A percentile compares a stretch with the other conserved stretches of the same genome.
These are phyloP conservation scores for Malus hybrid DNA, from an alignment of 331 rosid genomes.

Conservation along the genomic window DNA sequence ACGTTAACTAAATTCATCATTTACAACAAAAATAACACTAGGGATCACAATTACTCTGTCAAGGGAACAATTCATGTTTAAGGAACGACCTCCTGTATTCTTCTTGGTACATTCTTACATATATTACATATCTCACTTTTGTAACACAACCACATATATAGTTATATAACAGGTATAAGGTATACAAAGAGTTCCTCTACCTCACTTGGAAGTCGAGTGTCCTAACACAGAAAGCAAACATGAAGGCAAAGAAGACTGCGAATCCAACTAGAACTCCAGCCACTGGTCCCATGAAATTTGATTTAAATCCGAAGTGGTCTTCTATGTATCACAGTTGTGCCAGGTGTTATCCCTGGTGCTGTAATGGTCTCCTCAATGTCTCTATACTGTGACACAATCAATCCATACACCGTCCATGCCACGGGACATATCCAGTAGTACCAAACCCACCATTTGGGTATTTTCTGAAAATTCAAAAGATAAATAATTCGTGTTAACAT, in stretches of 20 bases:
- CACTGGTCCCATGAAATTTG: constrained; percentile 72
- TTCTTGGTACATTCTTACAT: neutral
- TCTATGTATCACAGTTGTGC: constrained; percentile 25
- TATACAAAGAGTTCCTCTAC: constrained; percentile 16
- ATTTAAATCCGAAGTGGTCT: constrained; percentile 45
- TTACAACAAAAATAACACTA: neutral
- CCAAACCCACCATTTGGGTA: constrained; percentile 97
- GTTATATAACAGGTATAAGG: neutral
- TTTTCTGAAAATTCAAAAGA: constrained; percentile 56
- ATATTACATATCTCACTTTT: neutral
- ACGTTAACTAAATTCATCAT: neutral
- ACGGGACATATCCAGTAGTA: constrained; percentile 86
- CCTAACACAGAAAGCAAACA: constrained; percentile 65
- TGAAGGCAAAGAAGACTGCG: constrained; percentile 65
- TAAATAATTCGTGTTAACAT: neutral
- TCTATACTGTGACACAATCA: constrained; percentile 82
- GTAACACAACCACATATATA: neutral
- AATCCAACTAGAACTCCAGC: constrained; percentile 70
- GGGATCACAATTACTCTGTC: neutral
- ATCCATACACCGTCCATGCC: constrained; percentile 94
- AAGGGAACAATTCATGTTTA: neutral
- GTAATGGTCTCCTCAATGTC: constrained; percentile 25
- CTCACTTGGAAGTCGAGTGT: constrained; percentile 72
- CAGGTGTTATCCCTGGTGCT: constrained; percentile 30
- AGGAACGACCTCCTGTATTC: neutral